Base-by-base conservation (phyloP, 164 flowering plant genomes). In the Nymphaea colorata region DNA sequence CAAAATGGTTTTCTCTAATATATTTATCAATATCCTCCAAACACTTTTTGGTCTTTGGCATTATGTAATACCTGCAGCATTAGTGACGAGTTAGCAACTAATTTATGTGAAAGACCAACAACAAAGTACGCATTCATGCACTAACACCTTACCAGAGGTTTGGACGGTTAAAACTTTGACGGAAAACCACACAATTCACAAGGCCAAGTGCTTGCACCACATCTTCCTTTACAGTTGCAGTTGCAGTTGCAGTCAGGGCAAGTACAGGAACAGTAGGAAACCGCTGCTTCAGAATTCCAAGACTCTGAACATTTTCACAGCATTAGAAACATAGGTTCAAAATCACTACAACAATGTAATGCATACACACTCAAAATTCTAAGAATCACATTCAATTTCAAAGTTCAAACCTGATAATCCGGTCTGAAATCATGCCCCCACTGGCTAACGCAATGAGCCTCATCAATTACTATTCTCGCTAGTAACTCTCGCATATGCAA, bases 361-460 rank as follows among this genome's bases (percentile, higher is more conserved):
- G 44, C 18, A 43, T 59, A 16, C 41, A 43, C 10, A 42, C 36
- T 64, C 63, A 61, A 59, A 61, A n/a, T 51, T 47, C 44, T 17
- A 66, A 5, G 25, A 18, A 53, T 3, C 61, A 17, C 41, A 51
- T 3, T n/a, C 6, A 8, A 25, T 17, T 57, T 17, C 45, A 64
- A 18, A 15, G 8, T 43, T 65, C 67, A 62, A 74, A 94, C 99
- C 98, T 95, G 96, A 78, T 92, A 95, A 78, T 95, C 99, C 60
- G 99, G 98, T 79, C 99, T 81, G 73, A 95, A 95, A 80, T 95
- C 99, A 83, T 95, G 99, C 59, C 99, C 99, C 98, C 98, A 95
- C 72, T 95, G 99, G 80, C 99, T 95, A 67, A 95, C 94, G 78
- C 99, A 95, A 76, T 92, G 98, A 73, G 99, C 99, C 82, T 95